These are phyloP conservation scores for Hsuehochloa calcarea DNA, from an alignment of 176 grass and related monocot genomes.

Conservation along the genomic window DNA sequence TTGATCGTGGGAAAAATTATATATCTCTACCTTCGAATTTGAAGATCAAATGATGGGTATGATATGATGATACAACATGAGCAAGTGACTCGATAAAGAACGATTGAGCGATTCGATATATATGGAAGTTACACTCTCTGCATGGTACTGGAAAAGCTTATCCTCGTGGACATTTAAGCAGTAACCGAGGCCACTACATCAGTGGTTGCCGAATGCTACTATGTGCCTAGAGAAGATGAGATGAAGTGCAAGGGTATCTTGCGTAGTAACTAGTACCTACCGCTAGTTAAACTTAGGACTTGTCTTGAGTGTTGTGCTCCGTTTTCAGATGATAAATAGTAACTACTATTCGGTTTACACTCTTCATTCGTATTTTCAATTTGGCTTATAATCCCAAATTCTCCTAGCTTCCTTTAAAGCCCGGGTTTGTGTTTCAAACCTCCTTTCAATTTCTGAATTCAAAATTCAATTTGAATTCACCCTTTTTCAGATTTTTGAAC, in stretches of 20 bases:
- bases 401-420: too few relatives aligned
- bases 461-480: too few relatives aligned
- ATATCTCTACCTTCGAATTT: neutral
- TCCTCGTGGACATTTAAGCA: neutral
- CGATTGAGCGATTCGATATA: neutral
- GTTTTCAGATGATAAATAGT: too few relatives aligned
- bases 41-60: neutral
- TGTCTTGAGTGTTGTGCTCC: too few relatives aligned
- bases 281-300: too few relatives aligned
- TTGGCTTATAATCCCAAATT: too few relatives aligned
- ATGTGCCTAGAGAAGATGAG: neutral
- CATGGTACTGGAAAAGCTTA: neutral
- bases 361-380: too few relatives aligned
- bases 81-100: neutral
- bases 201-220: neutral
- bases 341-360: too few relatives aligned
- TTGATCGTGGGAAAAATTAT: neutral
- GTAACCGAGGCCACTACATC: neutral
- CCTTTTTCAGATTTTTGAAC: too few relatives aligned
- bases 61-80: neutral
- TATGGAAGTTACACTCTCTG: neutral
- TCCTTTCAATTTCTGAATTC: too few relatives aligned
- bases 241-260: neutral
- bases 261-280: neutral
- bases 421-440: too few relatives aligned